A percentile compares a stretch with the other conserved stretches of the same genome.
Evolutionary conservation across 139 green algal genomes (phyloP).

Genomic region (Haematococcus sp.): DNA sequence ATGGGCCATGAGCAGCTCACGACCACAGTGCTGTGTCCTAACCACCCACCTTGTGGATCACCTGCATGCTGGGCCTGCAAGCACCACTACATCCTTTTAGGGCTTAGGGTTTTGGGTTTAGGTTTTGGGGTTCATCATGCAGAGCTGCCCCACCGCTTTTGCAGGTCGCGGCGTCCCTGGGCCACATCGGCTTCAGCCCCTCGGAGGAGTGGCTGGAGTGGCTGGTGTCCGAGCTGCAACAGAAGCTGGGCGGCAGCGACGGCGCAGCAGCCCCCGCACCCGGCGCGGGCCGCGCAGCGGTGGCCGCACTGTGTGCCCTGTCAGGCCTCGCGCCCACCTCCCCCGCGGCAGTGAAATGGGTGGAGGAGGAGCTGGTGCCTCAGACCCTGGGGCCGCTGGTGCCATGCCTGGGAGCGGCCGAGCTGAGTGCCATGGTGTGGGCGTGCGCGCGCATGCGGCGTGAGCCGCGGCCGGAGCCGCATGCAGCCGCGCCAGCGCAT

Average conservation of each 20-base stretch:
- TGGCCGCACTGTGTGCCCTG: neutral
- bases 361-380: neutral
- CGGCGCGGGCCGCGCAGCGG: neutral
- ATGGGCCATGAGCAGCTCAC: too few relatives aligned
- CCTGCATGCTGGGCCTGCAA: too few relatives aligned
- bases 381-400: neutral
- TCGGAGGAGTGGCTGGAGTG: constrained; percentile 8
- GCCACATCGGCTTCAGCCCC: constrained; percentile 2
- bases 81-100: too few relatives aligned
- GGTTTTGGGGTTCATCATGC: too few relatives aligned
- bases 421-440: constrained; percentile 1
- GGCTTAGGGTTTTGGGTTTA: too few relatives aligned
- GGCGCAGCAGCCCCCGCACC: neutral
- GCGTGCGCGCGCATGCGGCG: constrained; percentile 6
- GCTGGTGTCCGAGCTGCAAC: constrained; percentile 4
- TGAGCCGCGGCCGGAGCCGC: neutral
- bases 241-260: too few relatives aligned
- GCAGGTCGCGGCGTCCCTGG: neutral
- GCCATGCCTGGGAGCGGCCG: neutral
- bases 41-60: too few relatives aligned
- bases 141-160: neutral
- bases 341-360: neutral
- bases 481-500: too few relatives aligned
- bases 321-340: neutral
- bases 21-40: too few relatives aligned